Base-by-base conservation (phyloP, 176 grass and related monocot genomes). In the Musa acuminata region DNA sequence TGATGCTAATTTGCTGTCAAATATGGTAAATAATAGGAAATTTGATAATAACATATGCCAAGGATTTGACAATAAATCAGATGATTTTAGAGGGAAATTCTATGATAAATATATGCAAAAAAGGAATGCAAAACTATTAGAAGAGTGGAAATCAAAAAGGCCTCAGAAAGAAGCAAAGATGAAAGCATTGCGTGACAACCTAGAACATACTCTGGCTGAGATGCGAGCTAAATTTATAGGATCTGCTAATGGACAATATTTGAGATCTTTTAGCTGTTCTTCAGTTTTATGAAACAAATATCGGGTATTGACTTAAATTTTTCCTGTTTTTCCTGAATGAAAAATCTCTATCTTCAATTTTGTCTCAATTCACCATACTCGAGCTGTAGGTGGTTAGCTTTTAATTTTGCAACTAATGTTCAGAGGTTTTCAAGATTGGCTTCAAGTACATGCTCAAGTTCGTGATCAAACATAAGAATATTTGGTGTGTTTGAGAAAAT, bases 101-200 rank as follows among this genome's bases (percentile, higher is more conserved):
- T 93, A 97, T 81, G 94, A 97, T 48, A 91, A 97, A 74, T 93
- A 97, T 79, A 93, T 81, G 84, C 83, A 88, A 67, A 97, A 89
- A 84, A 88, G 94, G 68, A 82, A 97, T 79, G 90, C 90, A 75
- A 97, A 97, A 78, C 82, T 97, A 60, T 88, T 83, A 82, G 90
- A 87, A 83, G 87, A 87, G 77, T 97, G 94, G 87, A 80, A 85
- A 82, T 55, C 87, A 69, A 89, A 88, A 72, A 80, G 84, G 72
- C 68, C 71, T 69, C 79, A 97, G 76, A 97, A 93, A 80, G 87
- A 93, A 82, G 90, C 83, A 74, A 88, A 78, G 70, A 74, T 97
- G 77, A 97, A 87, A 78, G 82, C 87, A 72, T 93, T 93, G 94
- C 87, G 84, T 79, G 85, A 93, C 11, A 97, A 80, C 75, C 84